phyloP scores from a whole-genome alignment of 768 basidiomycete genomes.

The Leccinum obscurum region DNA sequence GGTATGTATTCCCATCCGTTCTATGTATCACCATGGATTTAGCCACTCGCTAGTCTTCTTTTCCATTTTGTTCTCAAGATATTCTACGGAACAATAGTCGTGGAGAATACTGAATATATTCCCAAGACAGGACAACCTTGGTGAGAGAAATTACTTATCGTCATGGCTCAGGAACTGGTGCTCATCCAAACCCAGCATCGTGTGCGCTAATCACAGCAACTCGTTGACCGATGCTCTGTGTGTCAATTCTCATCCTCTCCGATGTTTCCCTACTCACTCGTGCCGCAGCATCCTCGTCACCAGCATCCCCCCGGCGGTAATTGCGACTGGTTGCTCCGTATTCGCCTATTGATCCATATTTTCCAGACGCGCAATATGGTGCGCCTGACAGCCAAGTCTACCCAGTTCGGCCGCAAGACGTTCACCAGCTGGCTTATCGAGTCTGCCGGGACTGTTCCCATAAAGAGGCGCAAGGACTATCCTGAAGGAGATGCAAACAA shows the following conservation, averaged over 20 bases:
- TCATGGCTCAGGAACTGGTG: background rate
- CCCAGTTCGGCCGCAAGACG: slow-evolving; percentile 78
- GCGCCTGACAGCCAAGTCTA: slow-evolving; percentile 84
- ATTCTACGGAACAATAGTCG: slow-evolving; percentile 87
- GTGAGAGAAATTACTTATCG: slow-evolving; percentile 37
- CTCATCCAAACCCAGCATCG: slow-evolving; percentile 51
- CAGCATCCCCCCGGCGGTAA: slow-evolving; percentile 67
- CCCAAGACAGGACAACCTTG: slow-evolving; percentile 75
- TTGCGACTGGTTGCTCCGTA: slow-evolving; percentile 14
- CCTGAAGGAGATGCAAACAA: slow-evolving; percentile 60
- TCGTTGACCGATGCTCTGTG: slow-evolving; percentile 86
- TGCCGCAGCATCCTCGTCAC: slow-evolving; percentile 64
- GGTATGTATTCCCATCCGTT: slow-evolving; percentile 40
- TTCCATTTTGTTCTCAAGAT: slow-evolving; percentile 86
- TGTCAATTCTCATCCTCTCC: slow-evolving; percentile 24
- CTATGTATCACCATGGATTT: background rate
- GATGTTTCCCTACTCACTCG: background rate
- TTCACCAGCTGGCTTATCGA: slow-evolving; percentile 93
- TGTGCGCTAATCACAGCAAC: slow-evolving; percentile 87
- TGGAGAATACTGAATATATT: slow-evolving; percentile 73
- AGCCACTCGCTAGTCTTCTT: slow-evolving; percentile 46
- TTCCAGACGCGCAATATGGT: slow-evolving; percentile 72
- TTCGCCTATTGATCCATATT: slow-evolving; percentile 6
- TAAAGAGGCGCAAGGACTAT: slow-evolving; percentile 75
- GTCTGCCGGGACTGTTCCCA: slow-evolving; percentile 82